Conservation (phyloP, 805 yeast species). For the Pichia phayaonensis region DNA sequence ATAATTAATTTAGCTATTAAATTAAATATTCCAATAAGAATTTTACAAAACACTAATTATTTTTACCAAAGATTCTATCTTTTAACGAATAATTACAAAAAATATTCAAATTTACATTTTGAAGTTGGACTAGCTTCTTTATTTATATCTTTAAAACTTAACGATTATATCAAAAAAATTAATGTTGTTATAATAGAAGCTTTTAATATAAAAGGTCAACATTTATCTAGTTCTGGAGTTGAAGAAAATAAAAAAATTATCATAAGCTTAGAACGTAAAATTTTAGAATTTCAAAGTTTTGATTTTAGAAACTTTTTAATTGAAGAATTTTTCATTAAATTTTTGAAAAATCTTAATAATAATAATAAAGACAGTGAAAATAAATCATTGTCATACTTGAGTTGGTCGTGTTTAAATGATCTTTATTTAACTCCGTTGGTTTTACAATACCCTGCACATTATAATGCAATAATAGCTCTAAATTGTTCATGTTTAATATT, state of each 20-base stretch:
- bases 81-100: conserved; percentile 49
- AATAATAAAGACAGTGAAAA: conserved; percentile 26
- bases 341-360: conserved; percentile 38
- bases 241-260: conserved; percentile 54
- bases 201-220: conserved; percentile 29
- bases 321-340: conserved; percentile 60
- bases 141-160: conserved; percentile 67
- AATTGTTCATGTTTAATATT: conserved; percentile 40
- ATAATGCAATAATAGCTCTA: conserved; percentile 62
- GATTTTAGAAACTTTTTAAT: conserved; percentile 67
- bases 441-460: conserved; percentile 66
- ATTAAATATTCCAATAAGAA: conserved; percentile 61
- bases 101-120: conserved; percentile 35
- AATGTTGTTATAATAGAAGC: conserved; percentile 52
- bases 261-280: conserved; percentile 56
- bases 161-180: conserved; percentile 75
- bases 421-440: conserved; percentile 60
- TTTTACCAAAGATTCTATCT: conserved; percentile 66
- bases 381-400: conserved; percentile 42
- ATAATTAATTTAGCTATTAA: conserved; percentile 43
- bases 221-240: conserved; percentile 20
- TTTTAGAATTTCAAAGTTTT: conserved; percentile 70
- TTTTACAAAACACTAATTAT: conserved; percentile 62
- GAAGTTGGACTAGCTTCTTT: conserved; percentile 65
- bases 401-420: conserved; percentile 78